Conservation (phyloP, 352 stramenopile species). For the Pythium rishiriense region DNA sequence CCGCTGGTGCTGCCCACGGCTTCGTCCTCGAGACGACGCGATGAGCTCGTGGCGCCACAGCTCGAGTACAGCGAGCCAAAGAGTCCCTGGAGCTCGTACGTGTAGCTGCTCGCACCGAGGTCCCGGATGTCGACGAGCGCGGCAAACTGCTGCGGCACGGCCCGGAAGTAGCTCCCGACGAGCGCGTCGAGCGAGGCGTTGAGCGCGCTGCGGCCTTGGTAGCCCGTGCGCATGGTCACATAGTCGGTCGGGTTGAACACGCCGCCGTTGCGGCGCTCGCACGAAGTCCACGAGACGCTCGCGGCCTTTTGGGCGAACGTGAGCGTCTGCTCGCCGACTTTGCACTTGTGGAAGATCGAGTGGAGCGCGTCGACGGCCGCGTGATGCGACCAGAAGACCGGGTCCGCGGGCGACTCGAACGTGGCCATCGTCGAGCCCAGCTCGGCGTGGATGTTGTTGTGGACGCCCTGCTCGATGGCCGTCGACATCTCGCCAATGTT, state of each 20-base stretch:
- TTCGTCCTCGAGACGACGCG: background rate
- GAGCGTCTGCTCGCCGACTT: slow-evolving; percentile 40
- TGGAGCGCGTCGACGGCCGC: slow-evolving; percentile 67
- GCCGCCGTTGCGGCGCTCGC: slow-evolving; percentile 34
- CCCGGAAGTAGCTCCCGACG: slow-evolving; percentile 15
- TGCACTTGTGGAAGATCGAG: slow-evolving; percentile 73
- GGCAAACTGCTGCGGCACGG: slow-evolving; percentile 17
- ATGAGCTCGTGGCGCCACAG: slow-evolving; percentile 8
- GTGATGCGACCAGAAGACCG: slow-evolving; percentile 80
- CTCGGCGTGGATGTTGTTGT: slow-evolving; percentile 65
- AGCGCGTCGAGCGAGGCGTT: slow-evolving; percentile 11
- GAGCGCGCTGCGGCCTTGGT: slow-evolving; percentile 32
- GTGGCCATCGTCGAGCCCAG: slow-evolving; percentile 48
- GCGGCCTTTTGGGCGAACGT: slow-evolving; percentile 50
- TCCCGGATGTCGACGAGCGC: slow-evolving; percentile 24
- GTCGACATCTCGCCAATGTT: slow-evolving; percentile 63
- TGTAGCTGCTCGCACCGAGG: slow-evolving; percentile 33
- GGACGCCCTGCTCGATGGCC: slow-evolving; percentile 43
- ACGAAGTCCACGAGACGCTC: slow-evolving; percentile 51
- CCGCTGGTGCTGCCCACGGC: background rate
- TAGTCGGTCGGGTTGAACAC: slow-evolving; percentile 46
- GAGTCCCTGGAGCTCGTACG: slow-evolving; percentile 31
- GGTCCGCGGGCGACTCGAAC: slow-evolving; percentile 53
- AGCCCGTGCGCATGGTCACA: slow-evolving; percentile 44
- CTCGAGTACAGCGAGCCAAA: slow-evolving; percentile 21